Evolutionary conservation across 202 grass and related monocot genomes (phyloP).

Genomic region (Setaria viridis): DNA sequence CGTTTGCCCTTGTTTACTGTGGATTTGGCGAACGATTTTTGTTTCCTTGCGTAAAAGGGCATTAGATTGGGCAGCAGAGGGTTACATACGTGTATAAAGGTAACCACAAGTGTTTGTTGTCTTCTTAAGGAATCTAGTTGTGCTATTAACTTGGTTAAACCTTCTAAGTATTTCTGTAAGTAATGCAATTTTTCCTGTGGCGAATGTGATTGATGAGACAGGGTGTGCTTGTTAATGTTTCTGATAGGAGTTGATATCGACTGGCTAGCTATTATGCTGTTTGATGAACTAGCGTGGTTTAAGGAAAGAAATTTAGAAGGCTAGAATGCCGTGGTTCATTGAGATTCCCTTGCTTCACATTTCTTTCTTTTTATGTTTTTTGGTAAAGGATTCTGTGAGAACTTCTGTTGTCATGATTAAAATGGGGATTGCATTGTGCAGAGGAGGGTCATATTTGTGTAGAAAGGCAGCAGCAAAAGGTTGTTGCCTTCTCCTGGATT

Average conservation of each 20-base stretch:
- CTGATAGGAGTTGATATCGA: not conserved
- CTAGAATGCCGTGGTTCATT: not conserved
- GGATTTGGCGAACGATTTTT: not conserved
- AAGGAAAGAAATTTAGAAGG: not conserved
- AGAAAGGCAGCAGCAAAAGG: not conserved
- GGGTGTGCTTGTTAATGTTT: not conserved
- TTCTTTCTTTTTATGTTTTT: not conserved
- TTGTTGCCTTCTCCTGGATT: not conserved
- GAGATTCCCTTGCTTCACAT: not conserved
- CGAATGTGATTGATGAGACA: not conserved
- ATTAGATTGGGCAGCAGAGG: not conserved
- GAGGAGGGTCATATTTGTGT: not conserved
- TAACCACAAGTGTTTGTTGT: not conserved
- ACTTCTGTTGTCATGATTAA: not conserved
- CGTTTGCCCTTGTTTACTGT: not conserved
- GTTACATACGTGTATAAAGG: not conserved
- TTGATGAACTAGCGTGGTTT: slow-evolving; percentile 5
- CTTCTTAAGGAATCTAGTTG: not conserved
- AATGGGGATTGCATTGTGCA: not conserved
- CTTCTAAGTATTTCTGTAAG: not conserved
- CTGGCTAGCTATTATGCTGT: not conserved
- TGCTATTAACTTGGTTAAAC: not conserved
- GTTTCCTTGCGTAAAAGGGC: not conserved
- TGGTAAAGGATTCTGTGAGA: not conserved
- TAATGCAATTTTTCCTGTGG: not conserved